These are phyloP conservation scores for Mucor irregularis DNA, from an alignment of 371 early-diverging fungal species.

Conservation along the genomic window DNA sequence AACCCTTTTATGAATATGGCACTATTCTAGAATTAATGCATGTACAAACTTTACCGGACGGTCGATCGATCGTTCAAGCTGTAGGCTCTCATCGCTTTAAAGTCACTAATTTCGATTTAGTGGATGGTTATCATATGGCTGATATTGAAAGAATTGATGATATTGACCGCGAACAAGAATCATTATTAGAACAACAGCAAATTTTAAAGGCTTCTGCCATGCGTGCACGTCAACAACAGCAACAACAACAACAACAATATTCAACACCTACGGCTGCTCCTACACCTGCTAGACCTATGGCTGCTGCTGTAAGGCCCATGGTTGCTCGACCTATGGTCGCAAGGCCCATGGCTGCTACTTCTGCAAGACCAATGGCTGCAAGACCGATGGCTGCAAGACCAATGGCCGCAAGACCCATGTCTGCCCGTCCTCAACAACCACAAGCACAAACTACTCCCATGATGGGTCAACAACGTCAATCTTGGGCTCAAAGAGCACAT, in stretches of 20 bases:
- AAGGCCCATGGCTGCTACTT: neutral
- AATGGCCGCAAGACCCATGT: constrained; percentile 4
- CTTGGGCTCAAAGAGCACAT: constrained; percentile 39
- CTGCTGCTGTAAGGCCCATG: neutral
- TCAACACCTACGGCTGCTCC: constrained; percentile 5
- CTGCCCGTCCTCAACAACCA: neutral
- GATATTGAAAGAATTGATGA: constrained; percentile 51
- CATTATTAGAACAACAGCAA: constrained; percentile 25
- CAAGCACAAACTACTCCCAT: neutral
- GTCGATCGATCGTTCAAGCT: constrained; percentile 43
- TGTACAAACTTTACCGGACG: constrained; percentile 46
- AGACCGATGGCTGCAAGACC: neutral
- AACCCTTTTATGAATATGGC: constrained; percentile 40
- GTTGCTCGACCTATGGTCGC: neutral
- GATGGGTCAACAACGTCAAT: constrained; percentile 16
- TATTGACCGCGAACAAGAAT: constrained; percentile 29
- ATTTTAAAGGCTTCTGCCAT: constrained; percentile 23
- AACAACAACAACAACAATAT: neutral
- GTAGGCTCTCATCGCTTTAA: constrained; percentile 39
- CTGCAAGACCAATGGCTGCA: neutral
- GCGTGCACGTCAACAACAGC: constrained; percentile 20
- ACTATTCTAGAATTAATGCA: constrained; percentile 49
- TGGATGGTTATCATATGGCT: constrained; percentile 44
- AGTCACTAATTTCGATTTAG: constrained; percentile 19
- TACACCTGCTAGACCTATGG: neutral